phyloP scores from a whole-genome alignment of 495 filamentous ascomycete species.

The Rusavskia elegans region DNA sequence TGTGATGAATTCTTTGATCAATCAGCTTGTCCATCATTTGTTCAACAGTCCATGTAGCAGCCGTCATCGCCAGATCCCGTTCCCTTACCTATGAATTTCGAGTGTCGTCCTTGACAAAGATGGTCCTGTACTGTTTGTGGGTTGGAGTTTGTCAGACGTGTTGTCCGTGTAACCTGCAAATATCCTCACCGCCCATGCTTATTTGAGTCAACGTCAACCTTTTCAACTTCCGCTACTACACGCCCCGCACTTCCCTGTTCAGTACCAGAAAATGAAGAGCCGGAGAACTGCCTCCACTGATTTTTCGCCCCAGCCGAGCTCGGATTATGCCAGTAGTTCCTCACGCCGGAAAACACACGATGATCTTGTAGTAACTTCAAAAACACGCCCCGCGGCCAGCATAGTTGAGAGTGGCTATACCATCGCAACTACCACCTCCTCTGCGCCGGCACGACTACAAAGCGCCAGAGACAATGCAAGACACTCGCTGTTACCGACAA shows the following conservation, averaged over 20 bases:
- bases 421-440: not conserved
- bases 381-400: not conserved
- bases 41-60: not conserved
- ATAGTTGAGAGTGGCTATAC: not conserved
- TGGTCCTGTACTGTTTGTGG: not conserved
- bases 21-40: not conserved
- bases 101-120: not conserved
- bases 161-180: not conserved
- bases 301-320: not conserved
- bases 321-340: not conserved
- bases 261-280: not conserved
- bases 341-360: not conserved
- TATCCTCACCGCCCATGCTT: not conserved
- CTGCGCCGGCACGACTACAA: not conserved
- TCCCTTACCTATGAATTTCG: not conserved
- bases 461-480: not conserved
- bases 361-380: not conserved
- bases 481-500: not conserved
- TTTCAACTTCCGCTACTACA: not conserved
- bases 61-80: not conserved
- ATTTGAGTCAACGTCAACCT: not conserved
- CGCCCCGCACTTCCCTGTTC: not conserved
- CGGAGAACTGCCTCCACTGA: not conserved
- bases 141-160: not conserved
- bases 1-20: not conserved